Conservation (phyloP, 2,329 filamentous ascomycete species). For the Thermochaetoides dissita region DNA sequence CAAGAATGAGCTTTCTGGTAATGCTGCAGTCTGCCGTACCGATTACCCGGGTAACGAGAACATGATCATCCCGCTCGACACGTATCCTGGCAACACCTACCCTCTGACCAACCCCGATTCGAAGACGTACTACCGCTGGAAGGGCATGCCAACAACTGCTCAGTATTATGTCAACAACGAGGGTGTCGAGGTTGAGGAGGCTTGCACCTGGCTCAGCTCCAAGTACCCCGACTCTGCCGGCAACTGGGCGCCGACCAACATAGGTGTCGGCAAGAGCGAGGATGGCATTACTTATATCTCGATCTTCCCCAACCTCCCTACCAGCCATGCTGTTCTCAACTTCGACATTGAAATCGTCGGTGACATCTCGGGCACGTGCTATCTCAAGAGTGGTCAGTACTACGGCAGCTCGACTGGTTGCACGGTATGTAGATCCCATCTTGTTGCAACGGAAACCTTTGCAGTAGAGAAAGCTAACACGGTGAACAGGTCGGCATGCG, state of each 20-base stretch:
- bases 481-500: constrained; percentile 27
- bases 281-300: constrained; percentile 62
- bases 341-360: constrained; percentile 69
- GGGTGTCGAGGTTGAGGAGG: constrained; percentile 50
- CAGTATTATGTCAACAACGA: constrained; percentile 95
- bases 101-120: constrained; percentile 64
- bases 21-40: constrained; percentile 75
- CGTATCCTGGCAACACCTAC: constrained; percentile 42
- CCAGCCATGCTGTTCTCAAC: constrained; percentile 53
- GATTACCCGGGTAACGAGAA: constrained; percentile 89
- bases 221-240: constrained; percentile 42
- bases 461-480: constrained; percentile 10
- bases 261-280: constrained; percentile 61
- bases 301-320: constrained; percentile 73
- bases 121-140: constrained; percentile 62
- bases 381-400: constrained; percentile 51
- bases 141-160: constrained; percentile 62
- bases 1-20: constrained; percentile 54
- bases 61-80: constrained; percentile 66
- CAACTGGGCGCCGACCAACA: constrained; percentile 79
- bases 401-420: constrained; percentile 48
- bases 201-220: constrained; percentile 59
- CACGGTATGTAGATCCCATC: constrained; percentile 50
- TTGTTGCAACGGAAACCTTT: not conserved
- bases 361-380: constrained; percentile 46